phyloP scores from a whole-genome alignment of 768 basidiomycete species.

The Tephrocybe sp. region DNA sequence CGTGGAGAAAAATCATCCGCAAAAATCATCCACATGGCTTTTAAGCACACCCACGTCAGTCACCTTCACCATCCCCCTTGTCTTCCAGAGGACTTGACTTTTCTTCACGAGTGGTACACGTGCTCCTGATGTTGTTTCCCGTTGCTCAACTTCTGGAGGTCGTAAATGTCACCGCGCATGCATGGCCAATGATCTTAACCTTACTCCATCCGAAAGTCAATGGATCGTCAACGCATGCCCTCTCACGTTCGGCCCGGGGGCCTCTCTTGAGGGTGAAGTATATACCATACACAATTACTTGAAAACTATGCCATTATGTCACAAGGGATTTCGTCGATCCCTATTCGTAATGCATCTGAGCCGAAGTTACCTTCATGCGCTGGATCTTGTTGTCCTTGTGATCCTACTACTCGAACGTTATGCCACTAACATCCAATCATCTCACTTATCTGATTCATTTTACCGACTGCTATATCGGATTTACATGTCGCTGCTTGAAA shows the following conservation, averaged over 20 bases:
- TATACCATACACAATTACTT: neutral
- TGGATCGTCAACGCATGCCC: slow-evolving; percentile 36
- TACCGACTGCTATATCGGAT: too few relatives aligned
- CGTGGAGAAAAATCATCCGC: too few relatives aligned
- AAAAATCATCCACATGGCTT: too few relatives aligned
- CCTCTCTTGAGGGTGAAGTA: slow-evolving; percentile 24
- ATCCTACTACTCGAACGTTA: too few relatives aligned
- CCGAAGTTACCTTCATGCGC: too few relatives aligned
- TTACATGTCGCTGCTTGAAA: too few relatives aligned
- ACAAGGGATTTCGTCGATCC: too few relatives aligned
- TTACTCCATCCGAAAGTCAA: slow-evolving; percentile 17
- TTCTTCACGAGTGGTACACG: slow-evolving; percentile 1
- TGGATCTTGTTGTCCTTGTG: too few relatives aligned
- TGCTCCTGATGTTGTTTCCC: slow-evolving; percentile 28
- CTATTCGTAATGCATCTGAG: too few relatives aligned
- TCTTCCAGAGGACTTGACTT: neutral
- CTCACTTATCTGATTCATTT: too few relatives aligned
- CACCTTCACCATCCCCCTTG: neutral
- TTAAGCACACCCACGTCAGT: neutral
- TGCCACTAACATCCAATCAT: too few relatives aligned
- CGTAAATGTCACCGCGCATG: slow-evolving; percentile 34
- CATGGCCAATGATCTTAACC: slow-evolving; percentile 15
- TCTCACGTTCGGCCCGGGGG: slow-evolving; percentile 32
- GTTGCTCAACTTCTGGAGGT: slow-evolving; percentile 36
- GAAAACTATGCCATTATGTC: neutral